A percentile compares a stretch with the other conserved stretches of the same genome.
phyloP scores from a whole-genome alignment of 2,329 filamentous ascomycete genomes.

The Neophaeococcomyces mojaviensis region DNA sequence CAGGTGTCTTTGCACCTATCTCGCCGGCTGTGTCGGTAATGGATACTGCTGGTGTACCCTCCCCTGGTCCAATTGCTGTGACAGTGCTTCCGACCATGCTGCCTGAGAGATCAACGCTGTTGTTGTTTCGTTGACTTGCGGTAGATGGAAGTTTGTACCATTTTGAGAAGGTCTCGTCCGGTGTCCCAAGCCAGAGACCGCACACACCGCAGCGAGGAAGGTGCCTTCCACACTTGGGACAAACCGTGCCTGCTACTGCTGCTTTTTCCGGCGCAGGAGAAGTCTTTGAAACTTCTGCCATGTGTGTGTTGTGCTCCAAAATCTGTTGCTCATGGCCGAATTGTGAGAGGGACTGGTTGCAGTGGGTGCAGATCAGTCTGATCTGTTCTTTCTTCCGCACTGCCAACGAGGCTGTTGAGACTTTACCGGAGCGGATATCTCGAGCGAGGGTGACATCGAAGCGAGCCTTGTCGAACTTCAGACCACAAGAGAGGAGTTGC shows the following conservation, averaged over 20 bases:
- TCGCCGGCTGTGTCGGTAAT: background rate
- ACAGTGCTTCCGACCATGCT: constrained; percentile 18
- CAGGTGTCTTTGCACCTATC: background rate
- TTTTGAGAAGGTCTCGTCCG: constrained; percentile 42
- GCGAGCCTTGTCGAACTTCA: constrained; percentile 51
- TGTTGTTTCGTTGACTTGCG: constrained; percentile 10
- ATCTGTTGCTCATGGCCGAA: constrained; percentile 30
- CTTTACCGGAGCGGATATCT: constrained; percentile 37
- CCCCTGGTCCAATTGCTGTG: constrained; percentile 17
- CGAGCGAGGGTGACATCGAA: constrained; percentile 54
- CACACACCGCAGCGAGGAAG: constrained; percentile 58
- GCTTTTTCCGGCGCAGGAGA: constrained; percentile 22
- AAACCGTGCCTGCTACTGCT: constrained; percentile 42
- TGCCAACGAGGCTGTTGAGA: constrained; percentile 42
- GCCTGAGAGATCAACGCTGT: constrained; percentile 15
- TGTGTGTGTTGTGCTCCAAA: constrained; percentile 26
- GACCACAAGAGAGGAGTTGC: constrained; percentile 55
- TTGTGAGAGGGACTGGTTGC: constrained; percentile 49
- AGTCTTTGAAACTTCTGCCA: constrained; percentile 19
- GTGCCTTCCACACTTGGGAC: constrained; percentile 54
- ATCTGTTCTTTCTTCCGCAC: constrained; percentile 47
- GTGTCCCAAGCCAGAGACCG: constrained; percentile 53
- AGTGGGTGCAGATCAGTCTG: constrained; percentile 53
- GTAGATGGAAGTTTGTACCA: constrained; percentile 14
- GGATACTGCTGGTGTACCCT: constrained; percentile 10